Evolutionary conservation across 2,329 filamentous ascomycete species (phyloP), one percentile per base, ranked within the genome.

Genomic region (Didymella glomerata): DNA sequence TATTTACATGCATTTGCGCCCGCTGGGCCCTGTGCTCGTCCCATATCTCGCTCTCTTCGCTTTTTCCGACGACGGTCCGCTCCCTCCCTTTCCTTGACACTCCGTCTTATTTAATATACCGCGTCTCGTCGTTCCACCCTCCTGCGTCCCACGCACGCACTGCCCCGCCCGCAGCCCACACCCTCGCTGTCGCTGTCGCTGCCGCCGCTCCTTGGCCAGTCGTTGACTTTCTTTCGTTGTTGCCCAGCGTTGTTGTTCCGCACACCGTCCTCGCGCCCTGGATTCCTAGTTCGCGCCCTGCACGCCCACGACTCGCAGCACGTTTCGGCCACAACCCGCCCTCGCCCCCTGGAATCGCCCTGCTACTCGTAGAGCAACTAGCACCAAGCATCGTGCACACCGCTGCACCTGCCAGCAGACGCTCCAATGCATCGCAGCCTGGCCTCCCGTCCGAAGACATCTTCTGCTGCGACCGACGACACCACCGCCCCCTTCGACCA

Each of bases 391-490:
- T 48, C 45, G 52, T 57, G 52, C 58, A 57, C 58, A 54, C 58
- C 53, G 52, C 53, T 45, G 45, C 57, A 54, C 36, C 57, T 54
- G 42, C 53, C 54, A 49, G 49, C 61, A 63, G 64, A 69, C 61
- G 63, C 67, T 64, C 64, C 67, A 64, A 76, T 75, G 71, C 68
- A 76, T 71, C 75, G 71, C 67, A 71, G 69, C 53, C 71, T 77
- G 65, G 67, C 74, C 53, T 75, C 75, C 65, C 73, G 76, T 41
- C 76, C 76, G 45, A 77, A 76, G 66, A 77, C 76, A 20, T 76
- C 74, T 48, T 81, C 84, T 67, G 77, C 81, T 68, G 76, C 77
- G 64, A 74, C 78, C 74, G 69, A 77, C 64, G 66, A 77, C 54
- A 57, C 65, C 41, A 57, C 68, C 49, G 59, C 66, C 27, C 57